These are phyloP conservation scores for Euphrasia confusa DNA, from an alignment of 257 asterid species.

Conservation along the genomic window DNA sequence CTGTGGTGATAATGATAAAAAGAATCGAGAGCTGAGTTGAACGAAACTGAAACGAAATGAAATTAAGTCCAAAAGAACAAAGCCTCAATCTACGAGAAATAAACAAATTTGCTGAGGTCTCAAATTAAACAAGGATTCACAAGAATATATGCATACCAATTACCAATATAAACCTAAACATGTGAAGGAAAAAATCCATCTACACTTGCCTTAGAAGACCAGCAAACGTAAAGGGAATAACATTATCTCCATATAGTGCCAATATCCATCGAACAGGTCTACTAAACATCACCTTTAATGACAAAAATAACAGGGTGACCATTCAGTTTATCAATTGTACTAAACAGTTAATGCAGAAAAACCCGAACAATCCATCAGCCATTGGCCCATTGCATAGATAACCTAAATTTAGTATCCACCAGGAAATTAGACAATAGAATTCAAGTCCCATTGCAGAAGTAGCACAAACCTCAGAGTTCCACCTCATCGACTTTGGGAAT, in stretches of 20 bases:
- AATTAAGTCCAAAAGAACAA: too few species aligned
- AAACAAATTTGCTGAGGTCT: conserved; percentile 16
- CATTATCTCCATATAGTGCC: conserved; percentile 78
- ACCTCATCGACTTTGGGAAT: conserved; percentile 93
- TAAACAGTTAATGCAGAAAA: conserved; percentile 2
- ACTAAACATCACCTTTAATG: conserved; percentile 72
- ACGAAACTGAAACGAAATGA: too few species aligned
- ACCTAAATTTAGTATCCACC: background rate
- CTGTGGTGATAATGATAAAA: too few species aligned
- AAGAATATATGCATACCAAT: conserved; percentile 1
- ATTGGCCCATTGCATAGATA: background rate
- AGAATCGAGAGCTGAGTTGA: too few species aligned
- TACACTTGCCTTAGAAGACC: conserved; percentile 69
- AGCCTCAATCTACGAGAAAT: conserved; percentile 16
- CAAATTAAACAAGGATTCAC: conserved; percentile 7
- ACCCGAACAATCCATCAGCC: background rate
- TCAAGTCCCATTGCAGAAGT: conserved; percentile 20
- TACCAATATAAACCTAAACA: conserved; percentile 9
- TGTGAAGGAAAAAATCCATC: background rate
- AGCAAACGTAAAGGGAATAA: conserved; percentile 74
- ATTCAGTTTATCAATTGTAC: background rate
- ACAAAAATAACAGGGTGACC: conserved; percentile 7
- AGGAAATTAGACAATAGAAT: conserved; percentile 14
- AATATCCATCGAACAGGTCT: conserved; percentile 96
- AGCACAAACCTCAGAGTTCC: conserved; percentile 88